Evolutionary conservation across 2,329 filamentous ascomycete genomes (phyloP).

Genomic region (Penicillium sp.): DNA sequence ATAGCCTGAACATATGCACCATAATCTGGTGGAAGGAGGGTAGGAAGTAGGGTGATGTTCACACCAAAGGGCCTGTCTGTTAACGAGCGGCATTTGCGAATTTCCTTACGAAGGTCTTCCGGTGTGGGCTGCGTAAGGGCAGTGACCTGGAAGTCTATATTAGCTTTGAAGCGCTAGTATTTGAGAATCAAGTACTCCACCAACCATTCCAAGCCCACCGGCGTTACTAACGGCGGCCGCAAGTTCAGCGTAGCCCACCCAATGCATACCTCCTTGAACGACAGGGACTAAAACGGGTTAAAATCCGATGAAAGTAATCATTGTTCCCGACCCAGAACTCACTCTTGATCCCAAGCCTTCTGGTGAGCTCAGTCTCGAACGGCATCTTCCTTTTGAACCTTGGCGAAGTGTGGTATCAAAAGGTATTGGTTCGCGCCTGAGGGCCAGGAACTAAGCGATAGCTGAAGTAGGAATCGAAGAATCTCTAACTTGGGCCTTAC

Average conservation of each 20-base stretch:
- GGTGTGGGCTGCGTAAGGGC: constrained; percentile 87
- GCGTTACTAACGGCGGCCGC: constrained; percentile 59
- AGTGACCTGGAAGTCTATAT: constrained; percentile 52
- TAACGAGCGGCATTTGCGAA: constrained; percentile 79
- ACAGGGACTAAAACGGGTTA: constrained; percentile 56
- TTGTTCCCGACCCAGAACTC: too few relatives aligned
- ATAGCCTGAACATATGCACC: constrained; percentile 86
- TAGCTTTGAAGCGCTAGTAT: background rate
- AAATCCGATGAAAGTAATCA: too few relatives aligned
- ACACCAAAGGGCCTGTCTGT: constrained; percentile 73
- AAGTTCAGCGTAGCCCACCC: constrained; percentile 59
- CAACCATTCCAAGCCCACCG: constrained; percentile 56
- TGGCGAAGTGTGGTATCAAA: too few relatives aligned
- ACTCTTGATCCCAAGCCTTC: too few relatives aligned
- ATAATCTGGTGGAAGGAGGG: constrained; percentile 90
- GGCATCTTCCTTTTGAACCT: too few relatives aligned
- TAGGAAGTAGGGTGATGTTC: constrained; percentile 91
- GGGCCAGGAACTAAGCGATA: too few relatives aligned
- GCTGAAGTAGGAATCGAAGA: too few relatives aligned
- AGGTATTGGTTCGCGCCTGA: too few relatives aligned
- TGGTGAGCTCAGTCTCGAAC: too few relatives aligned
- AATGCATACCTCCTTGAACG: constrained; percentile 60
- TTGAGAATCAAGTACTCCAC: background rate
- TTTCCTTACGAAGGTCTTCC: constrained; percentile 90
- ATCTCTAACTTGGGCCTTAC: too few relatives aligned